A percentile compares a stretch with the other conserved stretches of the same genome.
Evolutionary conservation across 257 asterid genomes (phyloP).

Genomic region (Gentiana macrophylla): DNA sequence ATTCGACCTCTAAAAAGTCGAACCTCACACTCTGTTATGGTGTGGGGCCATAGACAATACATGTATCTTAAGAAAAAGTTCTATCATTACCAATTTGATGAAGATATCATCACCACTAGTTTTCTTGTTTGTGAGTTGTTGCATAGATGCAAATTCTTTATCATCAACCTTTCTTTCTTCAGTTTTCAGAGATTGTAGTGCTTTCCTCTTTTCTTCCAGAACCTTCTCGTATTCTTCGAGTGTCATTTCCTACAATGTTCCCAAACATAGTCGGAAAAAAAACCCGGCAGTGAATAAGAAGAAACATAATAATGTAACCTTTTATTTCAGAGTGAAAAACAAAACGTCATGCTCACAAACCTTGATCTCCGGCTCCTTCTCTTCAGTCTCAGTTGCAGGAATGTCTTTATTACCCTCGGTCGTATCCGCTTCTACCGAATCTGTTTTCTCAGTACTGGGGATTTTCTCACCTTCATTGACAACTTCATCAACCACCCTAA

Average conservation of each 20-base stretch:
- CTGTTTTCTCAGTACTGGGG: slow-evolving; percentile 35
- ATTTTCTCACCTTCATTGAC: slow-evolving; percentile 49
- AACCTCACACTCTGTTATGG: too few relatives aligned
- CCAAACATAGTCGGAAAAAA: too few relatives aligned
- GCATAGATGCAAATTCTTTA: slow-evolving; percentile 74
- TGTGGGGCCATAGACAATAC: too few relatives aligned
- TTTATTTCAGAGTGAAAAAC: too few relatives aligned
- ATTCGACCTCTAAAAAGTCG: too few relatives aligned
- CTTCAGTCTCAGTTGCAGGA: slow-evolving; percentile 40
- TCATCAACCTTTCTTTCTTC: slow-evolving; percentile 85
- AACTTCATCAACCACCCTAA: slow-evolving; percentile 43
- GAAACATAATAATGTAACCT: too few relatives aligned
- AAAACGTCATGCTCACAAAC: slow-evolving; percentile 13
- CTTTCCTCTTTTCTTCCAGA: slow-evolving; percentile 18
- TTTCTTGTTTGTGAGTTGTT: slow-evolving; percentile 75
- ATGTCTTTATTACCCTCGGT: slow-evolving; percentile 45
- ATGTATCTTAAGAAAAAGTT: too few relatives aligned
- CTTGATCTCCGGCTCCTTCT: slow-evolving; percentile 68
- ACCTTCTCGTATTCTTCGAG: slow-evolving; percentile 86
- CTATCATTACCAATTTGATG: slow-evolving; percentile 53
- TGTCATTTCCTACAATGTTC: slow-evolving; percentile 66
- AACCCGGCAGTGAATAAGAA: background rate
- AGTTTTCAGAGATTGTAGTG: slow-evolving; percentile 43
- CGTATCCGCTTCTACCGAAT: slow-evolving; percentile 32
- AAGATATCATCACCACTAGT: slow-evolving; percentile 39